These are phyloP conservation scores for Blastobotrys americana DNA, from an alignment of 805 yeast genomes.

Conservation along the genomic window DNA sequence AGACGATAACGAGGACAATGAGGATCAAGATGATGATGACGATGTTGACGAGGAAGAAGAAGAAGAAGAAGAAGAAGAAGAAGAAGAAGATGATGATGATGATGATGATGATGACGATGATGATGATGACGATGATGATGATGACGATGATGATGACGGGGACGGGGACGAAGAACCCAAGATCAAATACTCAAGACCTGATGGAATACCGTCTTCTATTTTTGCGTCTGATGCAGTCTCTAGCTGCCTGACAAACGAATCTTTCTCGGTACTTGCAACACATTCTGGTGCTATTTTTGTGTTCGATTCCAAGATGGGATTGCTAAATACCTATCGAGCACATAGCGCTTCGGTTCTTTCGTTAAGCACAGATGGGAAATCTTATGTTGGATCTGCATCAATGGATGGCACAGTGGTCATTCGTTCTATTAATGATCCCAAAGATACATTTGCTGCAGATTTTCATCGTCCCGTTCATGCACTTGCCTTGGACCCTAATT, in stretches of 20 bases:
- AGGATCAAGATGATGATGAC: slow-evolving; percentile 7
- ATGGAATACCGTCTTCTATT: slow-evolving; percentile 60
- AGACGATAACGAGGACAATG: slow-evolving; percentile 1
- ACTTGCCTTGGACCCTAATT: slow-evolving; percentile 71
- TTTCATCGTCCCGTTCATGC: slow-evolving; percentile 85
- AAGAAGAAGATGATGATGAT: slow-evolving; percentile 16
- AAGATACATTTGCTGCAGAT: slow-evolving; percentile 66
- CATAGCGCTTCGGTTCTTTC: slow-evolving; percentile 80
- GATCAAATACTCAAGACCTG: slow-evolving; percentile 66
- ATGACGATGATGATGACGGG: slow-evolving; percentile 27
- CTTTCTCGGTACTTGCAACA: slow-evolving; percentile 72
- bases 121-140: slow-evolving; percentile 20
- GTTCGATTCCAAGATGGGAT: slow-evolving; percentile 48
- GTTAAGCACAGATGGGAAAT: slow-evolving; percentile 59
- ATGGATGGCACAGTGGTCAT: slow-evolving; percentile 90
- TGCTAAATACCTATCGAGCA: slow-evolving; percentile 68
- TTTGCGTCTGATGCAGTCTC: slow-evolving; percentile 75
- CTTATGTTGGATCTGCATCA: slow-evolving; percentile 75
- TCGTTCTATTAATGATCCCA: slow-evolving; percentile 56
- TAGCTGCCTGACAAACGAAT: slow-evolving; percentile 51
- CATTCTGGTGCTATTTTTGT: slow-evolving; percentile 80
- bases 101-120: slow-evolving; percentile 23
- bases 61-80: slow-evolving; percentile 18
- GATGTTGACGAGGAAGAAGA: slow-evolving; percentile 19
- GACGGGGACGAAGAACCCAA: slow-evolving; percentile 34